Conservation (phyloP, 164 flowering plant genomes). For the Magnolia changhungtana region DNA sequence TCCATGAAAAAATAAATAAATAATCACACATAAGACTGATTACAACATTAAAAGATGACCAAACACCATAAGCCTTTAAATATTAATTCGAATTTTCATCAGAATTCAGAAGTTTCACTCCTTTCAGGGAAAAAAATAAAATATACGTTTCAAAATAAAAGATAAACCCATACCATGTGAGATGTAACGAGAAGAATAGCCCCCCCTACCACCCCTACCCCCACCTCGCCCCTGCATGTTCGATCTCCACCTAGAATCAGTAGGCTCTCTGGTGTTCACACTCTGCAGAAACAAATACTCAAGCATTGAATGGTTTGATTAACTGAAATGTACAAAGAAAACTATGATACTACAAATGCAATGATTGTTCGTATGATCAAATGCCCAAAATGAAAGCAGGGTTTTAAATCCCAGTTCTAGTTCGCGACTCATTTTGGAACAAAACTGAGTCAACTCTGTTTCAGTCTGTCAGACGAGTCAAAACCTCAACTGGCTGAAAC, state of each 20-base stretch:
- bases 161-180: slow-evolving; percentile 45
- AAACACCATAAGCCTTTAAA: too few species aligned
- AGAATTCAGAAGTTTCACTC: neutral
- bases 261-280: slow-evolving; percentile 51
- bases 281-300: slow-evolving; percentile 32
- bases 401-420: neutral
- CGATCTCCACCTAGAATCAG: slow-evolving; percentile 62
- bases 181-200: slow-evolving; percentile 41
- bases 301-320: neutral
- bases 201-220: slow-evolving; percentile 52
- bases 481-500: neutral
- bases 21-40: neutral
- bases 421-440: neutral
- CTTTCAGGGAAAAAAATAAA: neutral
- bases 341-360: neutral
- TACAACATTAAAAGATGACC: neutral
- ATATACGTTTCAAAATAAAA: neutral
- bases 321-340: neutral
- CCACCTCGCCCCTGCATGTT: slow-evolving; percentile 52
- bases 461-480: neutral
- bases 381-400: neutral
- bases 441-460: neutral
- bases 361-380: neutral
- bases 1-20: neutral
- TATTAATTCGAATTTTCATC: neutral